Base-by-base conservation (phyloP, 2,329 filamentous ascomycete species). In the Ceratocystis albifundus region DNA sequence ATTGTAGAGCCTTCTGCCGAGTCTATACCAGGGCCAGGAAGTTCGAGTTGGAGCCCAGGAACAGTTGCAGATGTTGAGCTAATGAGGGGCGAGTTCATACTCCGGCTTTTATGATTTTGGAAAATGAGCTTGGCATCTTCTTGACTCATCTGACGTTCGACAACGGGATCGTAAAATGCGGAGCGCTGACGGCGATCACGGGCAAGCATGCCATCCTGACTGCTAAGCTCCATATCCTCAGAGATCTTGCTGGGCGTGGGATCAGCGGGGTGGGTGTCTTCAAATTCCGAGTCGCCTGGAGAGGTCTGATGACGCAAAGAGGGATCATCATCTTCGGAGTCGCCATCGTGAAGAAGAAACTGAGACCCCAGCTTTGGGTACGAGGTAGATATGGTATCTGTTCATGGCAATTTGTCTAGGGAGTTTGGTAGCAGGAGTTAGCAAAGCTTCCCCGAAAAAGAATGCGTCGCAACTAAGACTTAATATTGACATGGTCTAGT, bases 41-140 rank as follows among this genome's bases (percentile, higher is more conserved):
- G 62, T 17, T 67, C 66, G 44, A 53, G 28, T 45, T 64, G 25
- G 2, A n/a, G 46, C 22, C 65, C 65, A 32, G 61, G 44, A 45
- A 62, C 55, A 10, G 30, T 61, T 41, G 53, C 48, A 10, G 65
- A 55, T 20, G 45, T 55, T 12, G 36, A 53, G 12, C 48, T 53
- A 4, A 57, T 46, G 10, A 66, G 57, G n/a, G 64, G 67, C 28
- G 65, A 68, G 17, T 66, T 55, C 15, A 66, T 32, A 41, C 63
- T 68, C 20, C 67, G 64, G 28, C 32, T 57, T 20, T 68, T 66
- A 61, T 68, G 67, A 44, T 67, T 69, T 77, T 96, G 93, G 75
- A 96, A 99, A 78, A 97, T 96, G 69, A 96, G 82, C 76, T 96
- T 97, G 68, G 93, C 90, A 74, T 99, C 94, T 30, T 89, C 87